Evolutionary conservation across 345 rosid genomes (phyloP).

Genomic region (Populus davidiana): DNA sequence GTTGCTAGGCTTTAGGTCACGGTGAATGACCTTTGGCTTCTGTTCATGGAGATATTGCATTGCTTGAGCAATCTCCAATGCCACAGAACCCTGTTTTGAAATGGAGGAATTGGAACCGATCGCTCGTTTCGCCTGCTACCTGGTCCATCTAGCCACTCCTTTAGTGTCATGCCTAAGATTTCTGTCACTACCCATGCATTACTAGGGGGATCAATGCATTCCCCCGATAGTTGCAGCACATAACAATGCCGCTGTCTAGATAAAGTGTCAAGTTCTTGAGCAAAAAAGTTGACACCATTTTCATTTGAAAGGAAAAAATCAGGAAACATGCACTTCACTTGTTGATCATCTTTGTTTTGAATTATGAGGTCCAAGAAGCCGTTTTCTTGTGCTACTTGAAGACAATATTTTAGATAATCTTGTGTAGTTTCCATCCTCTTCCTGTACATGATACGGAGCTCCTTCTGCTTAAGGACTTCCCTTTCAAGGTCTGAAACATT

Average conservation of each 20-base stretch:
- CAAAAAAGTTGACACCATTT: slow-evolving; percentile 32
- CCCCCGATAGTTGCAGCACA: slow-evolving; percentile 55
- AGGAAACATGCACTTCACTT: slow-evolving; percentile 51
- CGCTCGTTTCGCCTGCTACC: slow-evolving; percentile 31
- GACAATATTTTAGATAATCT: slow-evolving; percentile 51
- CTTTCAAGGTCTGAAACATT: slow-evolving; percentile 41
- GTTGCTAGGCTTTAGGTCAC: slow-evolving; percentile 68
- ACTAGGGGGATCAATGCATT: slow-evolving; percentile 50
- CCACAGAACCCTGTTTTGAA: slow-evolving; percentile 38
- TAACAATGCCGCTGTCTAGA: slow-evolving; percentile 52
- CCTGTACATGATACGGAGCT: slow-evolving; percentile 32
- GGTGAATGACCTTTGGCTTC: slow-evolving; percentile 52
- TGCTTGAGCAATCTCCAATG: slow-evolving; percentile 58
- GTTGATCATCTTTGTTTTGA: slow-evolving; percentile 21
- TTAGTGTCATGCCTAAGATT: slow-evolving; percentile 41
- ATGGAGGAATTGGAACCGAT: slow-evolving; percentile 39
- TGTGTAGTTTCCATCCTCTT: slow-evolving; percentile 54
- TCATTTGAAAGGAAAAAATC: slow-evolving; percentile 41
- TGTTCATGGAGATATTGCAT: slow-evolving; percentile 69
- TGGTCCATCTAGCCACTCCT: slow-evolving; percentile 58
- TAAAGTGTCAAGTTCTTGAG: slow-evolving; percentile 53
- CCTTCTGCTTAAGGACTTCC: slow-evolving; percentile 46
- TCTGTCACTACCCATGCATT: slow-evolving; percentile 56
- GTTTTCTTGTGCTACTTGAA: slow-evolving; percentile 54
- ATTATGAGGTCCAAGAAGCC: slow-evolving; percentile 47